Percentiles rank a stretch among this genome's conserved stretches.
Evolutionary conservation across 257 asterid genomes (phyloP).

Genomic region (Anisodus acutangulus): DNA sequence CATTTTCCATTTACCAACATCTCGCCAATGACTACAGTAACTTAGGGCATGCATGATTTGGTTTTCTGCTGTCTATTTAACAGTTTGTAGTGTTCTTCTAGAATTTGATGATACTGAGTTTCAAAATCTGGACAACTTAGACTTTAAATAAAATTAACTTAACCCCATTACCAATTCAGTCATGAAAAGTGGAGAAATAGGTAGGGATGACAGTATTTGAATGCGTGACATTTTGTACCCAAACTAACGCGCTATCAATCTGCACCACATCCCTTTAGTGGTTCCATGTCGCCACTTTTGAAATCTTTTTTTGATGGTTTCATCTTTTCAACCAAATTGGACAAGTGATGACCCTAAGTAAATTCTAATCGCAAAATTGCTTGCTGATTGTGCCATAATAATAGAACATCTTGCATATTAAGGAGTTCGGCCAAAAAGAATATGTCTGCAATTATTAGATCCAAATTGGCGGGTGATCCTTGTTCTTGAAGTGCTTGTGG

Average conservation of each 20-base stretch:
- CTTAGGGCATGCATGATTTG: slow-evolving; percentile 5
- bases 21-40: neutral
- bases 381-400: neutral
- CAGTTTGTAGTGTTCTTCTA: neutral
- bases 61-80: neutral
- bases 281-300: too few relatives aligned
- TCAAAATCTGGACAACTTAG: too few relatives aligned
- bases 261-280: too few relatives aligned
- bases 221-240: too few relatives aligned
- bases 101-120: neutral
- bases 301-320: too few relatives aligned
- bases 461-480: neutral
- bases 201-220: too few relatives aligned
- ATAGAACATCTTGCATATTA: neutral
- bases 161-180: too few relatives aligned
- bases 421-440: neutral
- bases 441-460: neutral
- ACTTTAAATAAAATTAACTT: too few relatives aligned
- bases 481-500: neutral
- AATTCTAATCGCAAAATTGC: neutral
- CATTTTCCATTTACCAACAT: neutral
- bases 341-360: neutral
- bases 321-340: too few relatives aligned
- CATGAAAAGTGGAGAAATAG: too few relatives aligned
- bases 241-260: too few relatives aligned